Conservation (phyloP, 2,329 filamentous ascomycete species). For the Bipolaris gigantea region DNA sequence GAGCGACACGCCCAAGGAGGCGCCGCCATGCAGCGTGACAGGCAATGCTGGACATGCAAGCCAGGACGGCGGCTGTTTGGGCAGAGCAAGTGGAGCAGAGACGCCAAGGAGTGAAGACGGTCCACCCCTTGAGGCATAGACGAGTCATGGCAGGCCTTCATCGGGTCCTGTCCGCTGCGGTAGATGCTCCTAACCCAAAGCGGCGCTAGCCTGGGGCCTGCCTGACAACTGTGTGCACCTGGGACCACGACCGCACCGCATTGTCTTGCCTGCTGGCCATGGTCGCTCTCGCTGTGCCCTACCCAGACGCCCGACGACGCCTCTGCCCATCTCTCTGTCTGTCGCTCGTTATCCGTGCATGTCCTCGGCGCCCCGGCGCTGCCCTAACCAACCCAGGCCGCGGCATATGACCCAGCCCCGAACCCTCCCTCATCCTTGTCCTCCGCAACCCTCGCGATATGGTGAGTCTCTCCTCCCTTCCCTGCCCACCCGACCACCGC, state of each 20-base stretch:
- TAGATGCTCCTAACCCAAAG: neutral
- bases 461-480: slow-evolving; percentile 20
- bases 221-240: slow-evolving; percentile 9
- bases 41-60: neutral
- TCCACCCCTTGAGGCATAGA: neutral
- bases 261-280: slow-evolving; percentile 12
- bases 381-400: slow-evolving; percentile 18
- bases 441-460: slow-evolving; percentile 28
- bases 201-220: slow-evolving; percentile 6
- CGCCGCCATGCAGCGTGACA: neutral
- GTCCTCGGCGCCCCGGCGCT: slow-evolving; percentile 10
- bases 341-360: slow-evolving; percentile 13
- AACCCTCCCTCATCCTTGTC: neutral
- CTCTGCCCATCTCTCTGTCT: slow-evolving; percentile 4
- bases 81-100: neutral
- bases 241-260: neutral
- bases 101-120: neutral
- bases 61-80: neutral
- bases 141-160: slow-evolving; percentile 7
- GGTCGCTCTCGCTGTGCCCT: slow-evolving; percentile 10
- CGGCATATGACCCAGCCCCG: slow-evolving; percentile 18
- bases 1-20: too few relatives aligned
- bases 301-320: slow-evolving; percentile 13
- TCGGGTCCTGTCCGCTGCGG: slow-evolving; percentile 3
- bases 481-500: neutral